Conservation (phyloP, 1,284 basidiomycete species). For the Apiotrichum veenhuisii region DNA sequence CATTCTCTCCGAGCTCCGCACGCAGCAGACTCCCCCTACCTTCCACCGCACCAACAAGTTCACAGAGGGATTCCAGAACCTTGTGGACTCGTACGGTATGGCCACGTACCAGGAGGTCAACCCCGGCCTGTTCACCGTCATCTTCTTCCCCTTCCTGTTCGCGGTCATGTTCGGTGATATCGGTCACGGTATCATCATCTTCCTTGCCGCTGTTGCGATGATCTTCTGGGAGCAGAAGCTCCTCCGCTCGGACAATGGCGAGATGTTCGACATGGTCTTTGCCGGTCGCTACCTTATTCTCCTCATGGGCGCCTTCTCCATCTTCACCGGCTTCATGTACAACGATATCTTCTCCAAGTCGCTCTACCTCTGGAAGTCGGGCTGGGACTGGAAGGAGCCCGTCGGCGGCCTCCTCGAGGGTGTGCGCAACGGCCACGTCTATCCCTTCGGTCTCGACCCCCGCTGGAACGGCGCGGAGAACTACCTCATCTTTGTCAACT, state of each 20-base stretch:
- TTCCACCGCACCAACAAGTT: slow-evolving; percentile 95
- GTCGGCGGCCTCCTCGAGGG: slow-evolving; percentile 56
- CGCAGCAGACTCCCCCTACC: slow-evolving; percentile 89
- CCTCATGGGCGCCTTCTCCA: slow-evolving; percentile 91
- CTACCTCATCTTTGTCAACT: slow-evolving; percentile 89
- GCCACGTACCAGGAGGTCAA: slow-evolving; percentile 97
- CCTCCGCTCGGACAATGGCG: slow-evolving; percentile 64
- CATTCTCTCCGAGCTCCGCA: slow-evolving; percentile 85
- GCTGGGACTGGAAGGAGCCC: slow-evolving; percentile 72
- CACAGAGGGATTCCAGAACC: slow-evolving; percentile 94
- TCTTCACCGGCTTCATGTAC: slow-evolving; percentile 96
- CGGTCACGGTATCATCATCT: slow-evolving; percentile 87
- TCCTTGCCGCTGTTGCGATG: slow-evolving; percentile 74
- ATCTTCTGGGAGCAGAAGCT: slow-evolving; percentile 78
- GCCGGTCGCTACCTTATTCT: slow-evolving; percentile 97
- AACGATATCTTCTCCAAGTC: slow-evolving; percentile 98
- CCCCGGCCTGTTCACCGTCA: slow-evolving; percentile 87
- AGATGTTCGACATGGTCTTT: slow-evolving; percentile 89
- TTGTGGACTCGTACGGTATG: slow-evolving; percentile 97
- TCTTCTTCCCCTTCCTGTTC: slow-evolving; percentile 98
- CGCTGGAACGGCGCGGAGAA: slow-evolving; percentile 95
- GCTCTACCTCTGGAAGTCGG: slow-evolving; percentile 81
- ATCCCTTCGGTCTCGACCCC: slow-evolving; percentile 93
- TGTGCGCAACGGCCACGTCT: slow-evolving; percentile 63
- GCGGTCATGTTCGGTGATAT: slow-evolving; percentile 99